These are phyloP conservation scores for Colletotrichum musicola DNA, from an alignment of 2,329 filamentous ascomycete species.

Conservation along the genomic window DNA sequence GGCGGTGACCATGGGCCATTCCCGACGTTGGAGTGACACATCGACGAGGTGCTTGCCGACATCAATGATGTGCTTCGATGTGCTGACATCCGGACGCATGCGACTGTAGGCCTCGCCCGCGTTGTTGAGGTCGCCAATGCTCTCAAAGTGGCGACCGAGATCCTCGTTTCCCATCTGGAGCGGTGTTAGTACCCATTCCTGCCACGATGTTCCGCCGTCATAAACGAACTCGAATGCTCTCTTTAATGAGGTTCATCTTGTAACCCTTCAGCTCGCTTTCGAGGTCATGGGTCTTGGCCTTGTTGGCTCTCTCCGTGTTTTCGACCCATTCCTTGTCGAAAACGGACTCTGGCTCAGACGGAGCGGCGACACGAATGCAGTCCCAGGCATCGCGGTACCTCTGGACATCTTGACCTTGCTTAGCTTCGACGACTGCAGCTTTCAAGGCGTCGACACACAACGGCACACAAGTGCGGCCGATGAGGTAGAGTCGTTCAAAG, in stretches of 20 bases:
- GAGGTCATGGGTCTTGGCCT: constrained; percentile 78
- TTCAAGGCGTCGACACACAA: constrained; percentile 86
- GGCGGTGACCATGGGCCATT: constrained; percentile 79
- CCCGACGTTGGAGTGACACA: constrained; percentile 79
- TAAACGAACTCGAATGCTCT: constrained; percentile 84
- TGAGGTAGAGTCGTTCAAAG: constrained; percentile 83
- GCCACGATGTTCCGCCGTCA: not conserved
- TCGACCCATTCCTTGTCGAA: constrained; percentile 83
- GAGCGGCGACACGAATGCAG: constrained; percentile 72
- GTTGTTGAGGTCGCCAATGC: constrained; percentile 77
- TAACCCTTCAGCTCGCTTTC: constrained; percentile 90
- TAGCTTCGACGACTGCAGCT: constrained; percentile 80
- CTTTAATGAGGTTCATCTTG: constrained; percentile 97
- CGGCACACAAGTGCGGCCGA: constrained; percentile 81
- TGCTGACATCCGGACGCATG: constrained; percentile 93
- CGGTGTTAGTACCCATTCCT: constrained; percentile 24
- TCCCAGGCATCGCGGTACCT: constrained; percentile 79
- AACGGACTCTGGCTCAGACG: constrained; percentile 75
- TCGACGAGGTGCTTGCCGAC: constrained; percentile 84
- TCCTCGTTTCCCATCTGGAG: constrained; percentile 93
- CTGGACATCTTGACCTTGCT: constrained; percentile 78
- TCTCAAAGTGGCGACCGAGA: constrained; percentile 85
- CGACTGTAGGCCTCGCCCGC: constrained; percentile 84
- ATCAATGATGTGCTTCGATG: constrained; percentile 84
- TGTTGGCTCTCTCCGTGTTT: constrained; percentile 73